Percentiles rank a stretch among this genome's conserved stretches.
Evolutionary conservation across 75 land plant species (phyloP).

Genomic region (Sequoia sempervirens): DNA sequence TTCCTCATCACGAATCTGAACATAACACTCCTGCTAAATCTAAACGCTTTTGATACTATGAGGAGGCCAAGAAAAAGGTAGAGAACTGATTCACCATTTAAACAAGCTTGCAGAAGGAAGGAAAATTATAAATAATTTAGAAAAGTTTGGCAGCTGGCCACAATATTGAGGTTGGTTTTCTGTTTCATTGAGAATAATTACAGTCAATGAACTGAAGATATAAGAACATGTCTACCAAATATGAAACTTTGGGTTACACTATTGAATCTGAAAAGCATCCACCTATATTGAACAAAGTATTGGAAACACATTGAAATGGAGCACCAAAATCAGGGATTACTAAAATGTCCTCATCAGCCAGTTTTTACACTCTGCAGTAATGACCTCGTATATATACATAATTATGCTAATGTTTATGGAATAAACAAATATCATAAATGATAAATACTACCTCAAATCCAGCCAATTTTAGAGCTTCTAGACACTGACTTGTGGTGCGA

Average conservation of each 20-base stretch:
- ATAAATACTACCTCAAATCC: conserved; percentile 77
- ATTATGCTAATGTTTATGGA: neutral
- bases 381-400: neutral
- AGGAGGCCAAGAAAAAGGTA: neutral
- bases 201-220: neutral
- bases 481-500: conserved; percentile 66
- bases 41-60: neutral
- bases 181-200: neutral
- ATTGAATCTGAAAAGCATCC: neutral
- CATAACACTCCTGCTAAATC: neutral
- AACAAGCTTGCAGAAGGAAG: neutral
- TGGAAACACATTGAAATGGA: neutral
- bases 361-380: neutral
- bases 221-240: neutral
- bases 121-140: neutral
- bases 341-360: neutral
- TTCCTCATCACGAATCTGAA: neutral
- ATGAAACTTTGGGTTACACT: neutral
- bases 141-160: neutral
- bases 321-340: neutral
- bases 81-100: neutral
- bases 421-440: neutral
- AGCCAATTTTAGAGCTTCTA: conserved; percentile 75
- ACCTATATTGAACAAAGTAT: neutral
- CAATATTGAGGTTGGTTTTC: neutral